Percentiles rank a stretch among this genome's conserved stretches.
Evolutionary conservation across 306 rosid genomes (phyloP).

Genomic region (Ziziphus jujuba): DNA sequence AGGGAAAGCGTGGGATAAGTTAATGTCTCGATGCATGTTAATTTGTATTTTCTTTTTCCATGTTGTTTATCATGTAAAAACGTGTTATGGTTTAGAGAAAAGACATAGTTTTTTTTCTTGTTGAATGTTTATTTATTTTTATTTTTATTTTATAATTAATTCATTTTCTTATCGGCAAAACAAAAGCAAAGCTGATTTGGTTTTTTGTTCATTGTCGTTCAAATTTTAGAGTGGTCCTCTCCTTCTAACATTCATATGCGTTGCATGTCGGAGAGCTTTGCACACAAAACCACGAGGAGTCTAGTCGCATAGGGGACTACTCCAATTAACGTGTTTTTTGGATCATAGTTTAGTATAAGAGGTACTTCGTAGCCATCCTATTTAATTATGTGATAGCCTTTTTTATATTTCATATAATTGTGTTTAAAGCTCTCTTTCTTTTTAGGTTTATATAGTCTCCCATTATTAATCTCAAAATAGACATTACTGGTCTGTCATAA

Average conservation of each 20-base stretch:
- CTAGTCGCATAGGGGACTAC: background rate
- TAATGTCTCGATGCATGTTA: conserved; percentile 46
- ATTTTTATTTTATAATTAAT: no score
- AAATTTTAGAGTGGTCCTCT: conserved; percentile 13
- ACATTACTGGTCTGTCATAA: no score
- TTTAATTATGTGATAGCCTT: no score
- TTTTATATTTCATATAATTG: no score
- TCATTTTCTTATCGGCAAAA: no score
- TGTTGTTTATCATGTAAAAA: conserved; percentile 15
- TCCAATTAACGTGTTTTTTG: no score
- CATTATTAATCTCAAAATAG: no score
- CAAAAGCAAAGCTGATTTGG: background rate
- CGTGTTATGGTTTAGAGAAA: background rate
- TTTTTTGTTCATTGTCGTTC: conserved; percentile 40
- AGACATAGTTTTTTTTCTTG: background rate
- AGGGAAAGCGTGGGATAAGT: conserved; percentile 44
- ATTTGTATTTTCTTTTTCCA: conserved; percentile 1
- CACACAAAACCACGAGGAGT: conserved; percentile 30
- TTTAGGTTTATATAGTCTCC: no score
- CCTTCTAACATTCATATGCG: conserved; percentile 15
- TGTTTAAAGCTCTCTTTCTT: no score
- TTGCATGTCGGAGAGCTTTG: conserved; percentile 24
- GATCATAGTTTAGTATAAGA: no score
- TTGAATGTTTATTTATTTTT: background rate
- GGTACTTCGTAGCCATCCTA: no score